A percentile compares a stretch with the other conserved stretches of the same genome.
phyloP scores from a whole-genome alignment of 176 grass and related monocot genomes.

The Oryza australiensis region DNA sequence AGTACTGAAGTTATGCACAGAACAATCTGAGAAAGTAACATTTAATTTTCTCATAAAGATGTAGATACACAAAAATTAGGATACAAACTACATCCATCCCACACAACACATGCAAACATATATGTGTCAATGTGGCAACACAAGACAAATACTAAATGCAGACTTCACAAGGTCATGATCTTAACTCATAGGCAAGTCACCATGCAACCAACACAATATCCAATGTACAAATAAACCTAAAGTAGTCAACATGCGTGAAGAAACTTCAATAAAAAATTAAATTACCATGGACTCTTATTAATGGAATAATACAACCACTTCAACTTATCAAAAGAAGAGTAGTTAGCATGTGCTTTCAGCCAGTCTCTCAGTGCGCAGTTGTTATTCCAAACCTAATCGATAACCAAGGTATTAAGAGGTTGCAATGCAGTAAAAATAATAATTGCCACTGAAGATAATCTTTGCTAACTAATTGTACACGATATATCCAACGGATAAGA shows the following conservation, averaged over 20 bases:
- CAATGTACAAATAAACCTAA: background rate
- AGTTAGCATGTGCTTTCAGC: constrained; percentile 64
- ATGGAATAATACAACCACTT: constrained; percentile 94
- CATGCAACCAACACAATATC: background rate
- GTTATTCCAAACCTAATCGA: constrained; percentile 66
- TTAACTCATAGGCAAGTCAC: constrained; percentile 15
- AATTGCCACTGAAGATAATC: constrained; percentile 8
- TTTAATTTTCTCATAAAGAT: background rate
- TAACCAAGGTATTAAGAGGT: constrained; percentile 43
- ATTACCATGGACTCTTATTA: constrained; percentile 97
- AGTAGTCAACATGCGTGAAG: background rate
- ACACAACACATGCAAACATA: background rate
- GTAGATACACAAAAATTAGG: background rate
- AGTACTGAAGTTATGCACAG: background rate
- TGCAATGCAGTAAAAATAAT: constrained; percentile 19
- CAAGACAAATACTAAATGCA: background rate
- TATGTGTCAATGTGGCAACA: constrained; percentile 4
- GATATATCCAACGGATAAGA: constrained; percentile 29
- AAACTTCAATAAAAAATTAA: constrained; percentile 23
- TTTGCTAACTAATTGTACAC: constrained; percentile 17
- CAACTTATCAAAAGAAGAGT: constrained; percentile 66
- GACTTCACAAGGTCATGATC: background rate
- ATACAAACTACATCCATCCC: background rate
- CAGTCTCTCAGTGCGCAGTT: constrained; percentile 79
- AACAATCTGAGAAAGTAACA: constrained; percentile 1